Evolutionary conservation across 257 asterid genomes (phyloP).

Genomic region (Fraxinus pennsylvanica): DNA sequence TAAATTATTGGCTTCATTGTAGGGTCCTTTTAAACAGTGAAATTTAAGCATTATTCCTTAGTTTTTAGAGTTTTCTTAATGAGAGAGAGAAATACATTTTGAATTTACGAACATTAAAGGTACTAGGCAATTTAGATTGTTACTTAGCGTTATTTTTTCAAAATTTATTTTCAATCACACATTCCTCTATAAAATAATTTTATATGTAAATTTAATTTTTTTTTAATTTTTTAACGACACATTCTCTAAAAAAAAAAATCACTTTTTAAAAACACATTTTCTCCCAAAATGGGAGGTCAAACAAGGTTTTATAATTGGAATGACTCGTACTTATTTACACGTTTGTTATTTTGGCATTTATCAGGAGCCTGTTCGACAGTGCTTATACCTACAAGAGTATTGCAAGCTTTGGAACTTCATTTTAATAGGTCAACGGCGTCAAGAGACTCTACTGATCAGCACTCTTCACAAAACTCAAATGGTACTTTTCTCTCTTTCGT

Average conservation of each 20-base stretch:
- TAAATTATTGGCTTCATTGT: conserved; percentile 19
- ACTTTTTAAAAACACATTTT: too few relatives aligned
- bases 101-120: not conserved
- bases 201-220: too few relatives aligned
- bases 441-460: conserved; percentile 14
- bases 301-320: not conserved
- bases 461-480: not conserved
- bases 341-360: not conserved
- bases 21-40: not conserved
- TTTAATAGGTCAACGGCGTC: conserved; percentile 37
- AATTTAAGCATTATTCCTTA: not conserved
- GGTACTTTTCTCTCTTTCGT: conserved; percentile 17
- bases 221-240: too few relatives aligned
- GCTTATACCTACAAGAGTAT: conserved; percentile 76
- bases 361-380: conserved; percentile 64
- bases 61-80: not conserved
- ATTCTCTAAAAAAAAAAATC: too few relatives aligned
- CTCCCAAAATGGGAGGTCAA: too few relatives aligned
- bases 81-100: not conserved
- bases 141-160: too few relatives aligned
- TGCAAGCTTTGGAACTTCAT: conserved; percentile 64
- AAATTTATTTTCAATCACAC: too few relatives aligned
- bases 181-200: too few relatives aligned
- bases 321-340: not conserved
- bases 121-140: not conserved